Evolutionary conservation across 73 alveolate genomes (phyloP).

Genomic region (Paramecium sexaurelia): DNA sequence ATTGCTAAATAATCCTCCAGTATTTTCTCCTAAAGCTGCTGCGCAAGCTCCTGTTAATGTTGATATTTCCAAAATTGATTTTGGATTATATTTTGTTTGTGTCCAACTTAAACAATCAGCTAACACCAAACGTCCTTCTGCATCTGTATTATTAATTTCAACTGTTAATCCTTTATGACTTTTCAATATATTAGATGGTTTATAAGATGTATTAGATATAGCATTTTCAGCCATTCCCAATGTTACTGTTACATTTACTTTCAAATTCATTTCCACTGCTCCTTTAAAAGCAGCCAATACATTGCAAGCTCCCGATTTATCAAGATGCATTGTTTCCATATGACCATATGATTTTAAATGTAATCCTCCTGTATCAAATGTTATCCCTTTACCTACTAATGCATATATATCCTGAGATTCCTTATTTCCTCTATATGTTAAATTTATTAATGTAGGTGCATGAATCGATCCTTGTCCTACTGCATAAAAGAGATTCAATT

Average conservation of each 20-base stretch:
- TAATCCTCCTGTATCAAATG: conserved; percentile 94
- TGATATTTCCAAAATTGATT: conserved; percentile 74
- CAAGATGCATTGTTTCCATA: conserved; percentile 89
- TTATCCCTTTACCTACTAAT: conserved; percentile 95
- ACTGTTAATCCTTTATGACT: conserved; percentile 87
- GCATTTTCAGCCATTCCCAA: conserved; percentile 93
- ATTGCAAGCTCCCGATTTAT: conserved; percentile 90
- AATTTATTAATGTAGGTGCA: conserved; percentile 80
- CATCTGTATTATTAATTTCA: conserved; percentile 90
- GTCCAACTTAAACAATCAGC: conserved; percentile 89
- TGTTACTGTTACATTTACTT: conserved; percentile 79
- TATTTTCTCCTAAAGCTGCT: conserved; percentile 87
- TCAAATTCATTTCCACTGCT: conserved; percentile 76
- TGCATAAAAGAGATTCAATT: conserved; percentile 76
- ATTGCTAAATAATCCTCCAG: conserved; percentile 81
- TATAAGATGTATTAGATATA: conserved; percentile 74
- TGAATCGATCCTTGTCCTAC: conserved; percentile 88
- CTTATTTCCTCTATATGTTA: conserved; percentile 79
- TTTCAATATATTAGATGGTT: conserved; percentile 83
- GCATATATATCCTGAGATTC: conserved; percentile 75
- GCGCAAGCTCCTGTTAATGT: conserved; percentile 90
- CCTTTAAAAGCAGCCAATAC: conserved; percentile 86
- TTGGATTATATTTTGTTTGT: conserved; percentile 76
- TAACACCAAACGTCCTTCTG: conserved; percentile 93
- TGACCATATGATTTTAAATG: conserved; percentile 83